These are phyloP conservation scores for Allium cepa DNA, from an alignment of 106 monocot genomes.

Conservation along the genomic window DNA sequence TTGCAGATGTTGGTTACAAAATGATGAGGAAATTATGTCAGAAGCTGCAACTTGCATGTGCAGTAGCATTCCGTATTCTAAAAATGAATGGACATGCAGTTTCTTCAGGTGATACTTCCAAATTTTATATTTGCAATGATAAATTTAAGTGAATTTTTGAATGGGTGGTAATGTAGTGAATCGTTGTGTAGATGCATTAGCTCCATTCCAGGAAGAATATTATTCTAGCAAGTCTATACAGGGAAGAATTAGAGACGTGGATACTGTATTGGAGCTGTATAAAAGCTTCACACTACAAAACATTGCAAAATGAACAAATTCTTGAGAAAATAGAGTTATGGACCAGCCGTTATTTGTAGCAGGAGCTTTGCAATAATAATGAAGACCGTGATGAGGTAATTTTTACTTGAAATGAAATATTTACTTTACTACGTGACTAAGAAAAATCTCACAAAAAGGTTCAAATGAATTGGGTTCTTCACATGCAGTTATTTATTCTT, in stretches of 20 bases:
- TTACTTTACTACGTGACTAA: no score
- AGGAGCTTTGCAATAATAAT: slow-evolving; percentile 18
- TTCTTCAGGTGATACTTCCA: slow-evolving; percentile 47
- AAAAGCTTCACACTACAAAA: slow-evolving; percentile 71
- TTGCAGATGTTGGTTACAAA: slow-evolving; percentile 61
- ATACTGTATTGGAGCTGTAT: slow-evolving; percentile 53
- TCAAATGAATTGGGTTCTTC: no score
- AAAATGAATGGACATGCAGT: slow-evolving; percentile 78
- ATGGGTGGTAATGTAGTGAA: not conserved
- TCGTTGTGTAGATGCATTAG: slow-evolving; percentile 38
- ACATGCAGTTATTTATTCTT: not conserved
- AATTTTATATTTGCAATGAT: not conserved
- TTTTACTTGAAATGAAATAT: not conserved
- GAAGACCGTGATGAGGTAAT: slow-evolving; percentile 29
- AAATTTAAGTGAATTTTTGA: not conserved
- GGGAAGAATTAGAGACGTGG: slow-evolving; percentile 35
- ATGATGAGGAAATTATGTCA: slow-evolving; percentile 65
- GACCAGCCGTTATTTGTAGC: slow-evolving; percentile 39
- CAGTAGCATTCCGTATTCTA: slow-evolving; percentile 83
- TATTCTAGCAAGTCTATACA: slow-evolving; percentile 26
- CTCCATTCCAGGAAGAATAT: slow-evolving; percentile 28
- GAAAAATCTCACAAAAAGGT: no score
- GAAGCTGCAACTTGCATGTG: slow-evolving; percentile 46
- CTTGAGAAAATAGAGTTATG: slow-evolving; percentile 55
- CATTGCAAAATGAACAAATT: slow-evolving; percentile 34